These are phyloP conservation scores for Tetrapyrgos nigripes DNA, from an alignment of 1,284 basidiomycete species.

Conservation along the genomic window DNA sequence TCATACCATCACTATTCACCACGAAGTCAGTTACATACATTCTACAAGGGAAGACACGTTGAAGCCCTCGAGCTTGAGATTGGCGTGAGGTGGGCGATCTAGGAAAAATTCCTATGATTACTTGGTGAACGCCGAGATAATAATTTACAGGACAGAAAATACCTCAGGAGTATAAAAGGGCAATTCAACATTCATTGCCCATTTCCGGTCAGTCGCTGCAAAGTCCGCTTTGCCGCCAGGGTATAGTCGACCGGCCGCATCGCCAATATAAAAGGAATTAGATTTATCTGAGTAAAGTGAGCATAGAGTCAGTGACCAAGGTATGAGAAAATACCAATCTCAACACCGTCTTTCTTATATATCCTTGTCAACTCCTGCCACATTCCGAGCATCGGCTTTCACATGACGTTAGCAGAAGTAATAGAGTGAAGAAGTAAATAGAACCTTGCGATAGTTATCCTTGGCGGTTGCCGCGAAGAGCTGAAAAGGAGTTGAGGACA, in stretches of 20 bases:
- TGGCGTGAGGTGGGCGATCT: slow-evolving; percentile 52
- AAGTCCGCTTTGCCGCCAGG: slow-evolving; percentile 61
- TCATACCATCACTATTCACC: neutral
- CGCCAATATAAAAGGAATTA: slow-evolving; percentile 84
- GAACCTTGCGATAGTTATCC: slow-evolving; percentile 78
- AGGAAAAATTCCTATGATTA: slow-evolving; percentile 80
- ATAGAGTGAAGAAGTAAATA: neutral
- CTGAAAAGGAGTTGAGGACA: slow-evolving; percentile 79
- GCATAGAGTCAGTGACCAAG: neutral
- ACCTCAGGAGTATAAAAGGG: slow-evolving; percentile 77
- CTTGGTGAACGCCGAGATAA: neutral
- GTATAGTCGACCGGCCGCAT: slow-evolving; percentile 82
- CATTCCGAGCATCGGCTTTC: slow-evolving; percentile 82
- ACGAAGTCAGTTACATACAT: slow-evolving; percentile 35
- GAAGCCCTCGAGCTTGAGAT: slow-evolving; percentile 62
- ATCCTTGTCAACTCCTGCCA: slow-evolving; percentile 76
- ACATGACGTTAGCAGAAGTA: neutral
- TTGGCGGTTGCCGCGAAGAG: slow-evolving; percentile 80
- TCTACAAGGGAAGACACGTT: slow-evolving; percentile 55
- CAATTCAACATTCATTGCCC: slow-evolving; percentile 79
- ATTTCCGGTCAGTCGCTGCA: slow-evolving; percentile 84
- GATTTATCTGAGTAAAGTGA: slow-evolving; percentile 61
- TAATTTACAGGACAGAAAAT: neutral
- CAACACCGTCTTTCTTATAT: slow-evolving; percentile 60
- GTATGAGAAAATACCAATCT: slow-evolving; percentile 61